Conservation (phyloP, 345 rosid genomes). For the Diplotaxis tenuifolia region DNA sequence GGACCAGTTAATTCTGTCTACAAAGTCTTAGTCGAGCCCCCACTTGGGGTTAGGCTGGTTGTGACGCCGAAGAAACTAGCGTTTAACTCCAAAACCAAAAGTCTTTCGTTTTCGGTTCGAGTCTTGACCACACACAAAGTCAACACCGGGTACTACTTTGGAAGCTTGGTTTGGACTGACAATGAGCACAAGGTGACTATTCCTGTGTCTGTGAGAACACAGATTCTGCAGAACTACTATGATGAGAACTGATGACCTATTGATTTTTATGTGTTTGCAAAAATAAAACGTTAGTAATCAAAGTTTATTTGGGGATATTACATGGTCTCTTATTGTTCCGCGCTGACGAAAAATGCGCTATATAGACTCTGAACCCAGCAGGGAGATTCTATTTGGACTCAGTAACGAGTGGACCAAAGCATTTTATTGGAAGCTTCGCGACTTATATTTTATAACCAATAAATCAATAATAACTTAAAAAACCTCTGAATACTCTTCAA, state of each 20-base stretch:
- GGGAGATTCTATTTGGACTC: no score
- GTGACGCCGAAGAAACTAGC: constrained; percentile 33
- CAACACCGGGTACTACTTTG: constrained; percentile 47
- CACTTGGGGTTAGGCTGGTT: constrained; percentile 29
- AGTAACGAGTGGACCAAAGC: no score
- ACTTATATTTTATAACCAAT: no score
- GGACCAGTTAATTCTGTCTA: constrained; percentile 43
- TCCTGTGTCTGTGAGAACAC: constrained; percentile 48
- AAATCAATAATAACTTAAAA: no score
- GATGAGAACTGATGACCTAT: constrained; percentile 21
- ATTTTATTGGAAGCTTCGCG: no score
- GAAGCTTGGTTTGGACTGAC: constrained; percentile 44
- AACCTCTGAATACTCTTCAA: no score
- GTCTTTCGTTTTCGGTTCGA: constrained; percentile 29
- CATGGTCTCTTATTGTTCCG: neutral
- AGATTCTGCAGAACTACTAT: constrained; percentile 31
- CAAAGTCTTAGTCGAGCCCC: constrained; percentile 33
- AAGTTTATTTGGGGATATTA: neutral
- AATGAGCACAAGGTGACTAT: constrained; percentile 37
- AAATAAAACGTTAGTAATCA: neutral
- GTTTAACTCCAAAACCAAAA: constrained; percentile 30
- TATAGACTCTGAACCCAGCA: no score
- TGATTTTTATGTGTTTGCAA: neutral
- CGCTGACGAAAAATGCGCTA: no score
- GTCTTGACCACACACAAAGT: constrained; percentile 32